phyloP scores from a whole-genome alignment of 768 basidiomycete species.

The Leccinum subgranulosum region DNA sequence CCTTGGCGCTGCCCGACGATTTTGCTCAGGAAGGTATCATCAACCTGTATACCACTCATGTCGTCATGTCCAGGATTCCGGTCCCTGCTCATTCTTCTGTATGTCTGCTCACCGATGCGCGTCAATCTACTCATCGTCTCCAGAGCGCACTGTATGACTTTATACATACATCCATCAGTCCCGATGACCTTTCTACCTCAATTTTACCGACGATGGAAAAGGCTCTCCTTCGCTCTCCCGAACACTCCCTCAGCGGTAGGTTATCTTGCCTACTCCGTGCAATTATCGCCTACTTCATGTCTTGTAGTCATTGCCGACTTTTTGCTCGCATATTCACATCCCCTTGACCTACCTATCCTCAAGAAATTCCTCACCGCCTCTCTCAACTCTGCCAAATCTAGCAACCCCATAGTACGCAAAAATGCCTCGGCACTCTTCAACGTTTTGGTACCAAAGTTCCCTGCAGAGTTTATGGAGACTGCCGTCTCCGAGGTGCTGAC shows the following conservation, averaged over 20 bases:
- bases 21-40: constrained; percentile 52
- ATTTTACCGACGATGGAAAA: constrained; percentile 79
- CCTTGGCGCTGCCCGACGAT: neutral
- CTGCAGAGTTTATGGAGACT: constrained; percentile 38
- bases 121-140: constrained; percentile 7
- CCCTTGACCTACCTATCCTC: constrained; percentile 47
- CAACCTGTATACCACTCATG: constrained; percentile 51
- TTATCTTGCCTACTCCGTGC: neutral
- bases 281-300: neutral
- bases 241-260: constrained; percentile 65
- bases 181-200: constrained; percentile 47
- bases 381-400: constrained; percentile 72
- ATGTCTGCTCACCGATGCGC: constrained; percentile 19
- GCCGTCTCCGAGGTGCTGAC: constrained; percentile 64
- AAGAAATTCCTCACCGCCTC: constrained; percentile 54
- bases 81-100: constrained; percentile 62
- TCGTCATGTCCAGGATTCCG: constrained; percentile 66
- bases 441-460: constrained; percentile 34
- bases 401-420: constrained; percentile 56
- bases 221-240: constrained; percentile 77
- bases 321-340: constrained; percentile 50
- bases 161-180: constrained; percentile 47
- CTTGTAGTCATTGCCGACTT: constrained; percentile 54
- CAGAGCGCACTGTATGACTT: constrained; percentile 62
- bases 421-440: constrained; percentile 60